phyloP scores from a whole-genome alignment of 805 yeast species.

The Sugiyamaella smithiae region DNA sequence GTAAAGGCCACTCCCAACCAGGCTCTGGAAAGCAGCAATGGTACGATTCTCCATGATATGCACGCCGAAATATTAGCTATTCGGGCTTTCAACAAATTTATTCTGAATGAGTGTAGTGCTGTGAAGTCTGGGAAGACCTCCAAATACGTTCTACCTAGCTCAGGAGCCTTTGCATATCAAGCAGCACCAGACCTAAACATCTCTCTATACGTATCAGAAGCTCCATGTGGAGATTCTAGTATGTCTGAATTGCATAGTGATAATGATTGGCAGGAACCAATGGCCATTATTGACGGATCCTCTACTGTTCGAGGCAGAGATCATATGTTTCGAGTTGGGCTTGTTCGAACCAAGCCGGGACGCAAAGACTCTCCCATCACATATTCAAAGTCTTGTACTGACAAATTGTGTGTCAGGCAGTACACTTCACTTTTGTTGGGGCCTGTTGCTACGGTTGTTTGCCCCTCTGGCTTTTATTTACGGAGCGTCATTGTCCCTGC shows the following conservation, averaged over 20 bases:
- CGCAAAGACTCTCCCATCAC: constrained; percentile 71
- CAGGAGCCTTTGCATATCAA: neutral
- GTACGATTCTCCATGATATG: constrained; percentile 73
- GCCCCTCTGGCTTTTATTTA: constrained; percentile 27
- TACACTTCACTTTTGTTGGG: constrained; percentile 34
- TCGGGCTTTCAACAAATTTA: constrained; percentile 62
- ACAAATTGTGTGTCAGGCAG: constrained; percentile 70
- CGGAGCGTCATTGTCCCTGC: constrained; percentile 31
- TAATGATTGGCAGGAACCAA: constrained; percentile 23
- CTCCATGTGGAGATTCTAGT: constrained; percentile 92
- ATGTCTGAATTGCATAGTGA: constrained; percentile 44
- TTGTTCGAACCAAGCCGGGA: constrained; percentile 91
- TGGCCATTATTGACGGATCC: constrained; percentile 11
- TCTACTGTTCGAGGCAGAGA: constrained; percentile 58
- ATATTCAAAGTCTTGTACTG: constrained; percentile 83
- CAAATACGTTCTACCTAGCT: constrained; percentile 10
- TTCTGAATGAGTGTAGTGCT: constrained; percentile 49
- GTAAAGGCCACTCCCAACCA: constrained; percentile 70
- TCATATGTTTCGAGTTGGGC: constrained; percentile 53
- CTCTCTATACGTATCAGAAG: constrained; percentile 64
- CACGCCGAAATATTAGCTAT: constrained; percentile 85
- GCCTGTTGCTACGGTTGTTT: constrained; percentile 26
- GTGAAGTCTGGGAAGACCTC: constrained; percentile 20
- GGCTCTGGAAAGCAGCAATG: constrained; percentile 44
- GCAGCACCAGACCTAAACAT: constrained; percentile 38